Evolutionary conservation across 352 stramenopile species (phyloP).

Genomic region (Globisporangium acanthophoron): DNA sequence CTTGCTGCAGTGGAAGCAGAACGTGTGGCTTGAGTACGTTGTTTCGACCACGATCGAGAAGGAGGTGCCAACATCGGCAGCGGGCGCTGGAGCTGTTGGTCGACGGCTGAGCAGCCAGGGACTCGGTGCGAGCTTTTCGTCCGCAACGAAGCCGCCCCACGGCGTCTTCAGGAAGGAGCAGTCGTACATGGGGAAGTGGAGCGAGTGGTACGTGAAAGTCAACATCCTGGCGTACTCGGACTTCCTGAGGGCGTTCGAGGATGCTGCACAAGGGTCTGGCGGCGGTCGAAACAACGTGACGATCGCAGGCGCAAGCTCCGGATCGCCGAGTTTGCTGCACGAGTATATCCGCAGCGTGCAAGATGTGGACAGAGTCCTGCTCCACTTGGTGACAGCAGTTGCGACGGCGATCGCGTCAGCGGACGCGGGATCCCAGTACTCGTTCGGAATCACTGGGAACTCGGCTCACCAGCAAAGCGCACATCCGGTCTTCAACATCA

Average conservation of each 20-base stretch:
- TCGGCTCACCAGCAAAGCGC: conserved; percentile 36
- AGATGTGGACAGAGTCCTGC: conserved; percentile 77
- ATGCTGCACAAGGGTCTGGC: conserved; percentile 30
- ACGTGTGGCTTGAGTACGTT: conserved; percentile 88
- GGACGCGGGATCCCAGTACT: conserved; percentile 53
- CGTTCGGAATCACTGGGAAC: conserved; percentile 53
- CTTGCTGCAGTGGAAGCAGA: conserved; percentile 84
- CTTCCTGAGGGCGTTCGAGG: conserved; percentile 80
- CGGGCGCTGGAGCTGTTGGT: neutral
- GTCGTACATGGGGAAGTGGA: conserved; percentile 32
- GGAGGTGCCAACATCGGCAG: conserved; percentile 4
- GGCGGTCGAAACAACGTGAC: neutral
- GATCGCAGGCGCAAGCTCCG: conserved; percentile 6
- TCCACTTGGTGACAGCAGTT: conserved; percentile 82
- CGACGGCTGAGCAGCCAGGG: conserved; percentile 10
- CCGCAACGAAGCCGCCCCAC: conserved; percentile 16
- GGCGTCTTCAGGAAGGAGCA: conserved; percentile 38
- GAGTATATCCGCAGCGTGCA: conserved; percentile 84
- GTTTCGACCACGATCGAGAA: conserved; percentile 62
- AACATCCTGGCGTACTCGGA: conserved; percentile 78
- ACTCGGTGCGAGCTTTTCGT: conserved; percentile 12
- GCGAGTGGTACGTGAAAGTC: conserved; percentile 84
- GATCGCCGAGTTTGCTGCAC: conserved; percentile 52
- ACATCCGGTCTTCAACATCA: conserved; percentile 87
- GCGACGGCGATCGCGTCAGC: conserved; percentile 32